Percentiles rank a stretch among this genome's conserved stretches.
Conservation (phyloP, 1,284 basidiomycete species). For the Malassezia psittaci region DNA sequence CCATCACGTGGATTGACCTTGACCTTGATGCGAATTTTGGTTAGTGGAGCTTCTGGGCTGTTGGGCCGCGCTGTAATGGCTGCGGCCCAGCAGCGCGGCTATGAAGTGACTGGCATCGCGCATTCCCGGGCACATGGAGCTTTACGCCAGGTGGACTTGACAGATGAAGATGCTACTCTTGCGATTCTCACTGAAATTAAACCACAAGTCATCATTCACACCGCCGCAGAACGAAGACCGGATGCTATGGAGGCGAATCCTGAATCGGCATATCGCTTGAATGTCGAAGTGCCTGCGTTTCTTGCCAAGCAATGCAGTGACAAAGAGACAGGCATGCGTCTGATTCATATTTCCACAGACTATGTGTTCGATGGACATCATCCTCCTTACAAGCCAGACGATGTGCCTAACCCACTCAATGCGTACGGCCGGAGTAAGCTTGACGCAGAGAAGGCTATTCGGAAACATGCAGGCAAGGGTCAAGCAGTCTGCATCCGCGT, state of each 20-base stretch:
- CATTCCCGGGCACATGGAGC: slow-evolving; percentile 47
- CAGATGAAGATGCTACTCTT: slow-evolving; percentile 48
- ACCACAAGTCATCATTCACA: slow-evolving; percentile 51
- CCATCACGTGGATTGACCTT: not conserved
- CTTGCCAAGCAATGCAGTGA: slow-evolving; percentile 33
- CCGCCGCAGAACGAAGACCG: slow-evolving; percentile 52
- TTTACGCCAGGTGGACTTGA: slow-evolving; percentile 50
- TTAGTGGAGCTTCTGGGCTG: slow-evolving; percentile 52
- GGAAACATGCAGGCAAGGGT: slow-evolving; percentile 23
- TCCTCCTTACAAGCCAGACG: slow-evolving; percentile 51
- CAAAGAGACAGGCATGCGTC: slow-evolving; percentile 6
- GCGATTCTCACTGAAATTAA: slow-evolving; percentile 46
- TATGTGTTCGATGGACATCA: slow-evolving; percentile 46
- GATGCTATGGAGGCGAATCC: slow-evolving; percentile 49
- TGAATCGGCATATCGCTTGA: slow-evolving; percentile 50
- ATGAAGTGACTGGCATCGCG: slow-evolving; percentile 42
- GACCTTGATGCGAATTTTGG: slow-evolving; percentile 44
- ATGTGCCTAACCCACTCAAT: slow-evolving; percentile 51
- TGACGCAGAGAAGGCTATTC: slow-evolving; percentile 46
- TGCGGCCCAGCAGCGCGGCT: slow-evolving; percentile 15
- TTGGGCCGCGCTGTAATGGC: slow-evolving; percentile 50
- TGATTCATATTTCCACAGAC: slow-evolving; percentile 52
- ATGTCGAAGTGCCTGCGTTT: slow-evolving; percentile 50
- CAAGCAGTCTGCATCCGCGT: slow-evolving; percentile 49
- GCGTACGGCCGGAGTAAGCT: slow-evolving; percentile 49